Conservation (phyloP, 805 yeast genomes). For the Wickerhamiella spandovensis region DNA sequence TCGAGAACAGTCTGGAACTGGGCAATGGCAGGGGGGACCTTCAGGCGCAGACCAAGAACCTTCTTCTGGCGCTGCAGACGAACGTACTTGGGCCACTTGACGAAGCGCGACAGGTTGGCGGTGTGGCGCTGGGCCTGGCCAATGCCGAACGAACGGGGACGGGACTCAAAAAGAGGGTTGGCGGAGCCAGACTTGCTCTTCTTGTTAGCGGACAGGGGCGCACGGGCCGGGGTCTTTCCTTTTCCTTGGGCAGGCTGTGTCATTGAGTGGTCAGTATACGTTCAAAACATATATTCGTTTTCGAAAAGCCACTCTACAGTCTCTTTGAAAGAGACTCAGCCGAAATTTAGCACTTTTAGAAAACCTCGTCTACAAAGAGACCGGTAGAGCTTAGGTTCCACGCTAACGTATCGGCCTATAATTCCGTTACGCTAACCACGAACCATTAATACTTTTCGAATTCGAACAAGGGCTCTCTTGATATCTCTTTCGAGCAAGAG, state of each 20-base stretch:
- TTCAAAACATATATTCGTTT: slow-evolving; percentile 3
- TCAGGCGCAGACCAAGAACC: slow-evolving; percentile 86
- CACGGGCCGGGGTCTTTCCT: slow-evolving; percentile 97
- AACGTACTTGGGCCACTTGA: slow-evolving; percentile 98
- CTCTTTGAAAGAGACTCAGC: slow-evolving; percentile 14
- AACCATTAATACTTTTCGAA: neutral
- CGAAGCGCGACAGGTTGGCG: slow-evolving; percentile 92
- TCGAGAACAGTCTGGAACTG: slow-evolving; percentile 94
- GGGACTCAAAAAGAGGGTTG: slow-evolving; percentile 72
- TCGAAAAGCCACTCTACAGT: slow-evolving; percentile 23
- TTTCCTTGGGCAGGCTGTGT: slow-evolving; percentile 50
- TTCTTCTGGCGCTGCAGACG: slow-evolving; percentile 98
- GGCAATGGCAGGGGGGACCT: slow-evolving; percentile 97
- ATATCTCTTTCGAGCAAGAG: neutral
- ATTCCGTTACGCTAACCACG: neutral
- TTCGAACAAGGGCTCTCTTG: neutral
- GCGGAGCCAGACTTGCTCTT: slow-evolving; percentile 36
- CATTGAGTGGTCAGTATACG: slow-evolving; percentile 22
- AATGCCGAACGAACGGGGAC: slow-evolving; percentile 89
- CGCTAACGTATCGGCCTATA: neutral
- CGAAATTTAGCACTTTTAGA: neutral
- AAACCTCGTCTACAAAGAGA: neutral
- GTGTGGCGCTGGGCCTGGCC: slow-evolving; percentile 93
- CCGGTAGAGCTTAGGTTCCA: neutral
- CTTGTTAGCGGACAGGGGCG: slow-evolving; percentile 24